These are phyloP conservation scores for Aspergillus ellipticus DNA, from an alignment of 495 filamentous ascomycete species.

Conservation along the genomic window DNA sequence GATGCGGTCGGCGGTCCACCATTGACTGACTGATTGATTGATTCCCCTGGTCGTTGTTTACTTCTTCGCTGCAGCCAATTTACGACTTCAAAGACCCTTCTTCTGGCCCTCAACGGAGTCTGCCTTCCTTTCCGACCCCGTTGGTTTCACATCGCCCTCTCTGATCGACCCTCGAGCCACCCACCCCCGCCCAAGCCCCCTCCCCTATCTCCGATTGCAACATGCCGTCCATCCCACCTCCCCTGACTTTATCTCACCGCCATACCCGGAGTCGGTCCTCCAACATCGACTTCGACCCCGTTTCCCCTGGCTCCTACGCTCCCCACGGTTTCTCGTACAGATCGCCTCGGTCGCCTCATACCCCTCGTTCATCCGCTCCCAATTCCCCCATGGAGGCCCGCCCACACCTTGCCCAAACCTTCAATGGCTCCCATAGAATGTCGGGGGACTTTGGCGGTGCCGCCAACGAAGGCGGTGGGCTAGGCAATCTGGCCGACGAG, in stretches of 20 bases:
- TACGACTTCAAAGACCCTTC: not conserved
- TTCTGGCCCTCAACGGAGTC: too few species aligned
- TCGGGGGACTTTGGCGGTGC: conserved; percentile 41
- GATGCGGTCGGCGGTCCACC: conserved; percentile 10
- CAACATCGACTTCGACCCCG: conserved; percentile 51
- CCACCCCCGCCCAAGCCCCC: not conserved
- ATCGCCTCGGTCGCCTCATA: conserved; percentile 34
- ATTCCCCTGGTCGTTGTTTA: conserved; percentile 7
- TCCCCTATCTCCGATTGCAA: not conserved
- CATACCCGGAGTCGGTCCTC: conserved; percentile 49
- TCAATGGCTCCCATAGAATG: conserved; percentile 46
- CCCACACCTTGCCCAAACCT: conserved; percentile 48
- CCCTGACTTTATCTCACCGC: conserved; percentile 59
- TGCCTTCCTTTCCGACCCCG: not conserved
- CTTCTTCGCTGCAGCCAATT: conserved; percentile 4
- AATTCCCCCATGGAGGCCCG: conserved; percentile 59
- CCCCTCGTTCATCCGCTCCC: conserved; percentile 53
- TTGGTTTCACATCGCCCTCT: not conserved
- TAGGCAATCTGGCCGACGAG: conserved; percentile 84
- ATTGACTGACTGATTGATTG: conserved; percentile 9
- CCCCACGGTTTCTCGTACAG: conserved; percentile 38
- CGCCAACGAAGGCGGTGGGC: conserved; percentile 50
- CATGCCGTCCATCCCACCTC: conserved; percentile 53
- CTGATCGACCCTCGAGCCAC: not conserved
- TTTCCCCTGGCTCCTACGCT: conserved; percentile 37